These are phyloP conservation scores for Paspalum vaginatum DNA, from an alignment of 176 grass and related monocot species.

Conservation along the genomic window DNA sequence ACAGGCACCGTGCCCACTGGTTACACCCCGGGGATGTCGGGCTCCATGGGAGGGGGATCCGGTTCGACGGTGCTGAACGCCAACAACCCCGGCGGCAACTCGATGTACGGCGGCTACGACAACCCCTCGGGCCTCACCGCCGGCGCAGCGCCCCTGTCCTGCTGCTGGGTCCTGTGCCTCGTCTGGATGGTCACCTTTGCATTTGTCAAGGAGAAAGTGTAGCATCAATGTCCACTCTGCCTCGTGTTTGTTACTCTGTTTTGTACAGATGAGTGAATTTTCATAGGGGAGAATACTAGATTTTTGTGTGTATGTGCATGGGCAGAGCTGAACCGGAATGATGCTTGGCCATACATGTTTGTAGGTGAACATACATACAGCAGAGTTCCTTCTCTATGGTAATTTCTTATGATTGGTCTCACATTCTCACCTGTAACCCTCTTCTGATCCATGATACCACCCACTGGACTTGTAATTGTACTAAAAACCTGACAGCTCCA, in stretches of 20 bases:
- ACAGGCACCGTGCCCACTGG: conserved; percentile 38
- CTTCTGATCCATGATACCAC: background rate
- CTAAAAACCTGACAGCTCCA: too few relatives aligned
- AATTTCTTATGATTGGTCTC: background rate
- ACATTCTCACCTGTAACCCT: background rate
- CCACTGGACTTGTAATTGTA: too few relatives aligned
- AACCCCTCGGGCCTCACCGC: conserved; percentile 49
- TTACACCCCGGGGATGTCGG: conserved; percentile 52
- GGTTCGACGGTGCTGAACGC: conserved; percentile 83
- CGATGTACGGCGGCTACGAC: conserved; percentile 63
- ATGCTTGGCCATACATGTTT: conserved; percentile 26
- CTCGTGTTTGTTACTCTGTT: background rate
- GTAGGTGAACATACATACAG: conserved; percentile 26
- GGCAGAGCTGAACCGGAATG: conserved; percentile 29
- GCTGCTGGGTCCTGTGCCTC: conserved; percentile 49
- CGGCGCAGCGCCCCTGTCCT: conserved; percentile 37
- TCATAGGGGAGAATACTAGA: conserved; percentile 38
- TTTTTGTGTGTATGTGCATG: conserved; percentile 27
- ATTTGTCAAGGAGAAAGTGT: conserved; percentile 53
- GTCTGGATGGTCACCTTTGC: conserved; percentile 60
- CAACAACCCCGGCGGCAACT: conserved; percentile 45
- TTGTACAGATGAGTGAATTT: conserved; percentile 43
- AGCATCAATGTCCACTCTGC: conserved; percentile 1
- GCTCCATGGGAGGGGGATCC: conserved; percentile 19
- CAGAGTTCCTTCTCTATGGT: conserved; percentile 28